Conservation (phyloP, 305 asterid species). For the Fraxinus dipetala region DNA sequence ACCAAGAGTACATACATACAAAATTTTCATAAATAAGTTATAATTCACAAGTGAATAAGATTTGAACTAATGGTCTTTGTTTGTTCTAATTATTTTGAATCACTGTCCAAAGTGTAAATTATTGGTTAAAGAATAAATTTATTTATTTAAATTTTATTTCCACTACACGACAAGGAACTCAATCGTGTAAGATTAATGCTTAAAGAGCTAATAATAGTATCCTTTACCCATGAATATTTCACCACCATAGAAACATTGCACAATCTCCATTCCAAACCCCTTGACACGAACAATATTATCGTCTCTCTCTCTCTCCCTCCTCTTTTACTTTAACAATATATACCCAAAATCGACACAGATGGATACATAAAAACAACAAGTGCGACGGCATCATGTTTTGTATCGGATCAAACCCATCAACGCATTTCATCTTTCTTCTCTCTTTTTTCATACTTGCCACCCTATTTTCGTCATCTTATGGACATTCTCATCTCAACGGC, state of each 20-base stretch:
- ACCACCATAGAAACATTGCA: neutral
- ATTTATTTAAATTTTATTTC: neutral
- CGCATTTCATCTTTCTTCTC: conserved; percentile 4
- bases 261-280: neutral
- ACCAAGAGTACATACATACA: neutral
- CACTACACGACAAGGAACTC: neutral
- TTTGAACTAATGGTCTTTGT: neutral
- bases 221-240: neutral
- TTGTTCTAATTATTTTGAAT: neutral
- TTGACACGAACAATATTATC: neutral
- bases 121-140: neutral
- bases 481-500: conserved; percentile 14
- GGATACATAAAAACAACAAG: neutral
- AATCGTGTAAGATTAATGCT: neutral
- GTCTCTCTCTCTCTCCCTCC: neutral
- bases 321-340: neutral
- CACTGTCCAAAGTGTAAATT: neutral
- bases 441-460: conserved; percentile 11
- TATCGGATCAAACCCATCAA: conserved; percentile 22
- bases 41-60: neutral
- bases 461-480: conserved; percentile 16
- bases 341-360: neutral
- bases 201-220: neutral
- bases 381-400: conserved; percentile 15
- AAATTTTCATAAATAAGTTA: neutral